Conservation (phyloP, 2,329 filamentous ascomycete species). For the Phyllosticta capitalensis region DNA sequence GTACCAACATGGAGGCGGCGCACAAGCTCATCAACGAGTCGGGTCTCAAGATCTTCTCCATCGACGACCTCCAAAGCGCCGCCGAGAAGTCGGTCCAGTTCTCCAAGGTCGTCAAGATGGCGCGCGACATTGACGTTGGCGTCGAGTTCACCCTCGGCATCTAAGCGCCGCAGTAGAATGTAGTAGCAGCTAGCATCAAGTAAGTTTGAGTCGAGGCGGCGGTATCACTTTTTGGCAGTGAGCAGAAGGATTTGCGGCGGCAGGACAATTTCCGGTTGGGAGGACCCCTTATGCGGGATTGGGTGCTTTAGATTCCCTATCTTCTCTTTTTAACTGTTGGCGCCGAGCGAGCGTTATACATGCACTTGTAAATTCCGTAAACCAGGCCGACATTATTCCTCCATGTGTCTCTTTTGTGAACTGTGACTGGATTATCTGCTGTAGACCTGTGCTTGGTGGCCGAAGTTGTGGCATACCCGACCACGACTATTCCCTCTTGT, state of each 20-base stretch:
- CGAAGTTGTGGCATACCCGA: no score
- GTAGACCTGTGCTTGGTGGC: no score
- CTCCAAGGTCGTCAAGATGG: constrained; percentile 98
- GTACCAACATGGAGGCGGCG: constrained; percentile 94
- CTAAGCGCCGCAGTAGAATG: constrained; percentile 40
- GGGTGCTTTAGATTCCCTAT: neutral
- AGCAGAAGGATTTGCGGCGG: neutral
- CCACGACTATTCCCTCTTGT: no score
- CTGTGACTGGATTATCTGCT: no score
- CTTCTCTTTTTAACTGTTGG: neutral
- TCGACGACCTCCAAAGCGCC: constrained; percentile 92
- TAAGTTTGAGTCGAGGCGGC: neutral
- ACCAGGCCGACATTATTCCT: neutral
- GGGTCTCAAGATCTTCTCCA: constrained; percentile 98
- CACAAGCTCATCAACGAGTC: constrained; percentile 92
- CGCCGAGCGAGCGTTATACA: neutral
- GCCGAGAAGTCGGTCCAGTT: constrained; percentile 98
- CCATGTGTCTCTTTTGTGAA: neutral
- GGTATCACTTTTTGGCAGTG: neutral
- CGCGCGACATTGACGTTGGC: constrained; percentile 92
- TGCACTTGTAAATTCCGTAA: neutral
- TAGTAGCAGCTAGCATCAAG: neutral
- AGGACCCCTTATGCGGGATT: neutral
- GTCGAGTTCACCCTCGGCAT: constrained; percentile 62
- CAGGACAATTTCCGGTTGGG: neutral